These are phyloP conservation scores for Aphanomyces invadans DNA, from an alignment of 352 stramenopile species.

Conservation along the genomic window DNA sequence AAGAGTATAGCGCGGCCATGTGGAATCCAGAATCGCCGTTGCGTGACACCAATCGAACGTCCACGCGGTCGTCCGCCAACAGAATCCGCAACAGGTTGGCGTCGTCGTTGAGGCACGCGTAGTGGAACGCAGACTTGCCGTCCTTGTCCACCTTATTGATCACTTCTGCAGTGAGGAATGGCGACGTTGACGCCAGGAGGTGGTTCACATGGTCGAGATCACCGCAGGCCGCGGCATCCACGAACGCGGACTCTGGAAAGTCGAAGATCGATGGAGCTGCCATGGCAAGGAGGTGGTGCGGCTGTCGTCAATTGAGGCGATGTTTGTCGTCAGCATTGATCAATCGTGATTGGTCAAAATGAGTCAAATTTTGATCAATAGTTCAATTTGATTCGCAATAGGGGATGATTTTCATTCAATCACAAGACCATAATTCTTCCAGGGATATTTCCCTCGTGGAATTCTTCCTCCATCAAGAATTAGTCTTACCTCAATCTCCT, in stretches of 20 bases:
- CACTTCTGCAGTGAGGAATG: constrained; percentile 6
- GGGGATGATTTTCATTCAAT: no score
- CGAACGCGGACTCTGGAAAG: constrained; percentile 19
- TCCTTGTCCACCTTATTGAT: constrained; percentile 32
- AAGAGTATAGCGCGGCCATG: constrained; percentile 31
- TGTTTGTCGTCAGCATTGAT: no score
- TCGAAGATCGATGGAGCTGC: not conserved
- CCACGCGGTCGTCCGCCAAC: constrained; percentile 27
- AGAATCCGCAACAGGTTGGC: constrained; percentile 27
- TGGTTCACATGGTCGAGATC: constrained; percentile 27
- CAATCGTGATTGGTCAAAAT: no score
- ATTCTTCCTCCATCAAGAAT: no score
- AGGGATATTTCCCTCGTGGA: no score
- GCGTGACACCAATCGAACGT: constrained; percentile 26
- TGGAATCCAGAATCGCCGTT: constrained; percentile 29
- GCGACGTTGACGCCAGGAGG: constrained; percentile 13
- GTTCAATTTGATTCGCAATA: no score
- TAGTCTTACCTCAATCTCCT: no score
- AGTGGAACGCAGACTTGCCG: constrained; percentile 30
- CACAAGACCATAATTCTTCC: no score
- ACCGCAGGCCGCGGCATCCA: constrained; percentile 29
- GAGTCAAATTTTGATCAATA: no score
- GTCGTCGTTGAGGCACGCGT: constrained; percentile 32
- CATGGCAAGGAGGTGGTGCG: not conserved
- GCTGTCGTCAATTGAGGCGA: not conserved